A percentile compares a stretch with the other conserved stretches of the same genome.
Evolutionary conservation across 495 filamentous ascomycete genomes (phyloP).

Genomic region (Ascodesmis nigricans): DNA sequence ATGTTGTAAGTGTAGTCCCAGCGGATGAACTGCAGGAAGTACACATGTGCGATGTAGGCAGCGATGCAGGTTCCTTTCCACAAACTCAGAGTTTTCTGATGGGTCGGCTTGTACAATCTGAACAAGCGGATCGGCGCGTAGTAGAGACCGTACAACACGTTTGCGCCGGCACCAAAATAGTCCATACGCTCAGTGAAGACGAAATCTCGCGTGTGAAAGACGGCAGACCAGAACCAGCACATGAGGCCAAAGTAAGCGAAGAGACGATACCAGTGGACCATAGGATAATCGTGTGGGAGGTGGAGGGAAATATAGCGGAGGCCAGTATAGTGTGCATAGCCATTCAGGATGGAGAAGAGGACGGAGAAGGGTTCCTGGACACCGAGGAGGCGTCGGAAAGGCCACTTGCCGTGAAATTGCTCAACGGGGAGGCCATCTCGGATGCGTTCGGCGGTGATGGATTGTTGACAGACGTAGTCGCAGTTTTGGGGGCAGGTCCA

Average conservation of each 20-base stretch:
- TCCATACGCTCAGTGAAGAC: constrained; percentile 72
- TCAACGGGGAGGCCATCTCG: constrained; percentile 43
- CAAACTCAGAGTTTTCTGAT: constrained; percentile 38
- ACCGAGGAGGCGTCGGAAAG: constrained; percentile 69
- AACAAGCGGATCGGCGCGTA: constrained; percentile 61
- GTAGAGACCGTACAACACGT: constrained; percentile 76
- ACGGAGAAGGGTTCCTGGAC: constrained; percentile 90
- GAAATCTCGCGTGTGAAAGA: constrained; percentile 86
- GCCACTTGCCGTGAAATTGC: constrained; percentile 99
- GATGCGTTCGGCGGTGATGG: constrained; percentile 55
- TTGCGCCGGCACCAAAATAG: constrained; percentile 85
- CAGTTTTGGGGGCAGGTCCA: constrained; percentile 79
- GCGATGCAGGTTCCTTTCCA: constrained; percentile 54
- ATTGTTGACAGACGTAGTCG: constrained; percentile 95
- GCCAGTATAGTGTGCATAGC: constrained; percentile 65
- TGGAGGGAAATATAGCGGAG: constrained; percentile 42
- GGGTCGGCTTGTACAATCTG: constrained; percentile 42
- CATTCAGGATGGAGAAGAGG: constrained; percentile 77
- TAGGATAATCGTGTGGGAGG: constrained; percentile 48
- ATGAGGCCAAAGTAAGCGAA: constrained; percentile 65
- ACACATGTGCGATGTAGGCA: constrained; percentile 56
- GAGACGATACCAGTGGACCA: constrained; percentile 56
- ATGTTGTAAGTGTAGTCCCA: constrained; percentile 99
- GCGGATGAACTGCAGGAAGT: constrained; percentile 58
- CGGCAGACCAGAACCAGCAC: constrained; percentile 67